A percentile compares a stretch with the other conserved stretches of the same genome.
Conservation (phyloP, 805 yeast genomes). For the Saturnispora kantuleensis region DNA sequence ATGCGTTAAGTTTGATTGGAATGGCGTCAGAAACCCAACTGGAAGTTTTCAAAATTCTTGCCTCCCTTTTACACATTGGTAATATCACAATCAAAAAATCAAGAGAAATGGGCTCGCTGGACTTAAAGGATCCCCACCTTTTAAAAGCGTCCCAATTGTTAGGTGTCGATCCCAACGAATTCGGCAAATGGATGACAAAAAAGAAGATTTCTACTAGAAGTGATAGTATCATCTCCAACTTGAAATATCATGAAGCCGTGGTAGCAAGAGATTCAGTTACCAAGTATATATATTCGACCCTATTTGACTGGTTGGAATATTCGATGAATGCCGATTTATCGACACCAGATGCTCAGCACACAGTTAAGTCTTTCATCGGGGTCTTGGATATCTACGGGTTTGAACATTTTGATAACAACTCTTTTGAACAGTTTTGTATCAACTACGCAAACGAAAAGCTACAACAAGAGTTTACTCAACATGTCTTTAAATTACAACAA, state of each 20-base stretch:
- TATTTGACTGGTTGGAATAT: slow-evolving; percentile 91
- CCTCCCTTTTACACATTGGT: slow-evolving; percentile 87
- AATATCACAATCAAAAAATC: slow-evolving; percentile 80
- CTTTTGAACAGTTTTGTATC: slow-evolving; percentile 95
- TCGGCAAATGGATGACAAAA: slow-evolving; percentile 87
- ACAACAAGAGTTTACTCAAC: slow-evolving; percentile 96
- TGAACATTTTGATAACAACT: slow-evolving; percentile 88
- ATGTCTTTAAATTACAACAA: slow-evolving; percentile 93
- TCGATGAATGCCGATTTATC: slow-evolving; percentile 76
- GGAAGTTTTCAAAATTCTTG: slow-evolving; percentile 65
- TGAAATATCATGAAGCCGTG: slow-evolving; percentile 71
- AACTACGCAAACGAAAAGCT: slow-evolving; percentile 94
- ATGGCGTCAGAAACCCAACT: slow-evolving; percentile 48
- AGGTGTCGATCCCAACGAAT: slow-evolving; percentile 61
- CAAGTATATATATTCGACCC: slow-evolving; percentile 80
- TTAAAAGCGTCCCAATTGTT: slow-evolving; percentile 72
- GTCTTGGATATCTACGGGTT: slow-evolving; percentile 96
- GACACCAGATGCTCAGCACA: slow-evolving; percentile 50
- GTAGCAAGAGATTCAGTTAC: slow-evolving; percentile 95
- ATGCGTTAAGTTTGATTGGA: slow-evolving; percentile 74
- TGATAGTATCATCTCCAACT: slow-evolving; percentile 78
- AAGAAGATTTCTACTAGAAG: slow-evolving; percentile 85
- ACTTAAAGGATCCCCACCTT: slow-evolving; percentile 77
- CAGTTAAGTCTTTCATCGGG: slow-evolving; percentile 73
- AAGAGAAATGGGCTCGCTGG: slow-evolving; percentile 68